Conservation (phyloP, 2,329 filamentous ascomycete species). For the Cercospora nicotianae region DNA sequence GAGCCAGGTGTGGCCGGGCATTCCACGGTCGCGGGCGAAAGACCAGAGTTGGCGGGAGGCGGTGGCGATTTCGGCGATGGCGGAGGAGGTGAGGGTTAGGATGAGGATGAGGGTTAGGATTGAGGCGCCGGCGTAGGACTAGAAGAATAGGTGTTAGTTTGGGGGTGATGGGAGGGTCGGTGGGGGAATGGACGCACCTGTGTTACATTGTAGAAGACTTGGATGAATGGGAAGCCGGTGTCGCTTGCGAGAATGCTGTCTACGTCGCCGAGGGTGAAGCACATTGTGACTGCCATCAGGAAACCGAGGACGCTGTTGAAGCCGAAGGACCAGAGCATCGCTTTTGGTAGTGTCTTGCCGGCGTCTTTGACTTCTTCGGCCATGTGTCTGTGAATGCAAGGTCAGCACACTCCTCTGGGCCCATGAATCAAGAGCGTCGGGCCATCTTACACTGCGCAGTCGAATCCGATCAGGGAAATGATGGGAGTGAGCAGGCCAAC, state of each 20-base stretch:
- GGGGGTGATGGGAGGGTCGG: neutral
- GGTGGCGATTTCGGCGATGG: conserved; percentile 33
- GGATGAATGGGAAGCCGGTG: conserved; percentile 36
- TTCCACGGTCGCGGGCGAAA: conserved; percentile 43
- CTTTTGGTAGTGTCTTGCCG: conserved; percentile 6
- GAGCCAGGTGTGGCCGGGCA: conserved; percentile 24
- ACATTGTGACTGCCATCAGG: conserved; percentile 31
- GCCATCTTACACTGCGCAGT: conserved; percentile 1
- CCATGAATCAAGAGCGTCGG: no score
- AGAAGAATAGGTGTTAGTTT: neutral
- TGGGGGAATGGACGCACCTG: neutral
- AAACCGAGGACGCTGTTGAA: conserved; percentile 17
- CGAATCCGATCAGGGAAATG: conserved; percentile 12
- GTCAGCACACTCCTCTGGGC: neutral
- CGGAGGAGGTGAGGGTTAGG: conserved; percentile 31
- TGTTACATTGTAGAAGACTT: conserved; percentile 36
- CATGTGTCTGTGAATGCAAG: neutral
- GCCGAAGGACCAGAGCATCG: conserved; percentile 12
- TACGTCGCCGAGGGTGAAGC: conserved; percentile 37
- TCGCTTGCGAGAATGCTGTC: conserved; percentile 22
- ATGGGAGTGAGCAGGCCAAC: conserved; percentile 7
- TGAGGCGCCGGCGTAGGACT: conserved; percentile 30
- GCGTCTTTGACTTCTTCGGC: conserved; percentile 21
- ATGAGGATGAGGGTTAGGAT: conserved; percentile 38
- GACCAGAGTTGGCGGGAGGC: conserved; percentile 34